Evolutionary conservation across 73 alveolate genomes (phyloP), one percentile per base, ranked within the genome.

Genomic region (Stentor roeselii): DNA sequence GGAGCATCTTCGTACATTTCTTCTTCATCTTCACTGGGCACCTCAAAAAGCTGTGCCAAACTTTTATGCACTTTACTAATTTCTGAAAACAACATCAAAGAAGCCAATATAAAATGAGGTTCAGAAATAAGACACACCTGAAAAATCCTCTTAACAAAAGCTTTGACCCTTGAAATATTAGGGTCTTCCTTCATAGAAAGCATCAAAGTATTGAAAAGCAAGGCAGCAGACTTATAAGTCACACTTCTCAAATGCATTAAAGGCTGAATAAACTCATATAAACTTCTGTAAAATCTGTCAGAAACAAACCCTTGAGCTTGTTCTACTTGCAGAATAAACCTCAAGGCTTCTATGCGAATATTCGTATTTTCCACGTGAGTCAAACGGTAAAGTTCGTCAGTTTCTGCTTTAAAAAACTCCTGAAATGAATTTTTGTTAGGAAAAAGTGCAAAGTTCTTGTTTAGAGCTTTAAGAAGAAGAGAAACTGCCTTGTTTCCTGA

Each of bases 201-300:
- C 85, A 90, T 89, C 39, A 95, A 82, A 83, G 95, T 87, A 31
- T 88, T 80, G 59, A 91, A 91, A 78, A 86, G 84, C 27, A 89
- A 75, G 74, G 91, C 89, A 60, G 90, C 83, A 75, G 93, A 87
- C 74, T 67, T 84, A 83, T 76, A 78, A 37, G 95, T 88, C 36
- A 89, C 86, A 39, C 34, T 39, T 34, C 84, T 59, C 0, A 67
- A 32, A 21, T 40, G 11, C 14, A 40, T 36, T 21, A 21, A 32
- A 0, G 76, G 84, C 11, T 50, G 30, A n/a, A 91, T 75, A 21
- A 94, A 60, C 59, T 95, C 97, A 82, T 95, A 95, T 41, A 95
- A 93, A n/a, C 97, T 75, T 60, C 95, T 87, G 84, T 95, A 95
- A 87, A 87, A 95, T 88, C 98, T 82, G 75, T 94, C 98, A 15